Percentiles rank a stretch among this genome's conserved stretches.
phyloP scores from a whole-genome alignment of 495 filamentous ascomycete genomes.

The Trichocladium uniseriatum region DNA sequence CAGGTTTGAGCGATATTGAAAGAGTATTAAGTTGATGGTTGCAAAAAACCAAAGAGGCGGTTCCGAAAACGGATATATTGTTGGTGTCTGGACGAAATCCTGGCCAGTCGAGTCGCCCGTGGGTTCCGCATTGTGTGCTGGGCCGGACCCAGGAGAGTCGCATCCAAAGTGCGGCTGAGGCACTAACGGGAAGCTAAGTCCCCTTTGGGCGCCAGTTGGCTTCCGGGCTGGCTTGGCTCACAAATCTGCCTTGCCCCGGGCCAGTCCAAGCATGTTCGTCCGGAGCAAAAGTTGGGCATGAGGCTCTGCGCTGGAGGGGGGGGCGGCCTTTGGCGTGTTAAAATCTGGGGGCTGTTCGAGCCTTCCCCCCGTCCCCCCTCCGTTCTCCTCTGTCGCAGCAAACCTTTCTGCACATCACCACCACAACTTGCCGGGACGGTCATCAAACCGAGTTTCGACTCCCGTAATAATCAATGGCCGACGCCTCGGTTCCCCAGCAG shows the following conservation, averaged over 20 bases:
- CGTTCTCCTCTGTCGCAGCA: not conserved
- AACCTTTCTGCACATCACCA: not conserved
- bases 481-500: not conserved
- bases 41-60: too few species aligned
- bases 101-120: too few species aligned
- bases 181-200: not conserved
- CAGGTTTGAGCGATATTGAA: too few species aligned
- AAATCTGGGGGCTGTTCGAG: not conserved
- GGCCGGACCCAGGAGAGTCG: not conserved
- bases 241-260: not conserved
- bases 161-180: constrained; percentile 6
- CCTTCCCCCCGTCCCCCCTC: not conserved
- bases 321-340: not conserved
- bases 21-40: too few species aligned
- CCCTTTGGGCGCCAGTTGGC: not conserved
- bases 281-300: not conserved
- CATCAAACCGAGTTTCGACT: not conserved
- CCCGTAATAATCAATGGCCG: not conserved
- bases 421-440: not conserved
- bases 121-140: too few species aligned
- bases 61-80: too few species aligned
- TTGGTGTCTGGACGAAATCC: too few species aligned
- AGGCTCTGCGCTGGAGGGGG: not conserved
- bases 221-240: not conserved
- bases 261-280: not conserved